phyloP scores from a whole-genome alignment of 208 protist species.

The Naegleria gruberi region DNA sequence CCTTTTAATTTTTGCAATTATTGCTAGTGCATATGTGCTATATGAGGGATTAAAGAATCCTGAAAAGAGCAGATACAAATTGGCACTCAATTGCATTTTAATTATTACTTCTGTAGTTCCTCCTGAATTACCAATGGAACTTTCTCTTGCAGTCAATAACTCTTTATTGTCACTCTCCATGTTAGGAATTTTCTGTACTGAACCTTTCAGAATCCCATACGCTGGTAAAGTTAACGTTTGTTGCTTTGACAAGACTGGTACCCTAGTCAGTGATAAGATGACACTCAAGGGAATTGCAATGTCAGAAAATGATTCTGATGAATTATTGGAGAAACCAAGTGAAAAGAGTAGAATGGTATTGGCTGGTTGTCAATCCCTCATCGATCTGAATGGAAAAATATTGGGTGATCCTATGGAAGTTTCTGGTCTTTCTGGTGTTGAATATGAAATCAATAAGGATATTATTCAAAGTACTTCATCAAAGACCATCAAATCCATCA shows the following conservation, averaged over 20 bases:
- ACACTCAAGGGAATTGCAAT: slow-evolving; percentile 74
- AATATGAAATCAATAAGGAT: slow-evolving; percentile 20
- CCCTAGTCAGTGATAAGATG: slow-evolving; percentile 90
- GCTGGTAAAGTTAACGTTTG: slow-evolving; percentile 94
- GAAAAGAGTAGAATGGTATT: slow-evolving; percentile 32
- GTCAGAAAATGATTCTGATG: slow-evolving; percentile 69
- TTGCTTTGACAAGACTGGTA: slow-evolving; percentile 99
- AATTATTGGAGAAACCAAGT: slow-evolving; percentile 15
- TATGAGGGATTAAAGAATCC: slow-evolving; percentile 67
- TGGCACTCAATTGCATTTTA: slow-evolving; percentile 94
- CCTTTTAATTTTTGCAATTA: slow-evolving; percentile 90
- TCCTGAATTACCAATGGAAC: slow-evolving; percentile 97
- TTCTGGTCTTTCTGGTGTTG: slow-evolving; percentile 26
- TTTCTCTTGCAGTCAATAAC: slow-evolving; percentile 93
- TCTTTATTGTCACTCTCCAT: slow-evolving; percentile 79
- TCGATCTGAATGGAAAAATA: slow-evolving; percentile 32
- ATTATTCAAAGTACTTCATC: neutral
- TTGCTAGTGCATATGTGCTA: slow-evolving; percentile 86
- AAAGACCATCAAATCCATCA: neutral
- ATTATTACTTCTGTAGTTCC: slow-evolving; percentile 98
- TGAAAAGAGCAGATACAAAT: slow-evolving; percentile 78
- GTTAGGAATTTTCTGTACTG: slow-evolving; percentile 82
- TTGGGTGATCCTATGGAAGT: slow-evolving; percentile 41
- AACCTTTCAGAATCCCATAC: slow-evolving; percentile 99
- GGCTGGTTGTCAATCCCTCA: slow-evolving; percentile 58